Base-by-base conservation (phyloP, 768 basidiomycete species). In the Brasilioporus rufonigricans region DNA sequence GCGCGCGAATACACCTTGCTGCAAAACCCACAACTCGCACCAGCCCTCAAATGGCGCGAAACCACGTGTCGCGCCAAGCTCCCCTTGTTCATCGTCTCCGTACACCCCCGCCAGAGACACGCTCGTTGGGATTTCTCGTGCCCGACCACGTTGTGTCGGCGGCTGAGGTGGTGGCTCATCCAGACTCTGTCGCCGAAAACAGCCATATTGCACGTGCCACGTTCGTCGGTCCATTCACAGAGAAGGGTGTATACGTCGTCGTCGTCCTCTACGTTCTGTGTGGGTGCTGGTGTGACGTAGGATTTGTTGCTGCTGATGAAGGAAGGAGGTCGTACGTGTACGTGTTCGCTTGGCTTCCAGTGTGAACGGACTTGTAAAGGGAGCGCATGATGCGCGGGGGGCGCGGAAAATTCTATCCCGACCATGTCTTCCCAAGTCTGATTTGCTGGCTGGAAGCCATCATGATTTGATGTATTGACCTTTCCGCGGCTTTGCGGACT, bases 71-170 rank as follows among this genome's bases (percentile, higher is more conserved):
- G 54, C 31, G 49, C 57, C 41, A 67, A 50, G 47, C 57, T 61
- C 11, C 68, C 63, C 51, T 70, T 66, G 54, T 66, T 62, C 66
- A 70, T 58, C 31, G 46, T 57, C 8, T 60, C 68, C 14, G 50
- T 43, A 39, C 66, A 67, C 29, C 51, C 63, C 35, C 39, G 50
- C 66, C 68, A 67, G 41, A 56, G 50, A 52, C 66, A 67, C 19
- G 54, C 44, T 2, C 55, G 49, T 3, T 46, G 50, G 0, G 52
- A 41, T 35, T 51, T 56, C 24, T 68, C 64, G 41, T 61, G 49
- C 21, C 66, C 68, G 5, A 57, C 43, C 5, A 67, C 52, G 29
- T 56, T 24, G 58, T 67, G 66, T 5, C 24, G 23, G 11, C 56
- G 52, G 38, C 58, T 50, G 26, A 70, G 58, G 43, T 70, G 66